These are phyloP conservation scores for Stachybotrys echinatus DNA, from an alignment of 2,329 filamentous ascomycete species.

Conservation along the genomic window DNA sequence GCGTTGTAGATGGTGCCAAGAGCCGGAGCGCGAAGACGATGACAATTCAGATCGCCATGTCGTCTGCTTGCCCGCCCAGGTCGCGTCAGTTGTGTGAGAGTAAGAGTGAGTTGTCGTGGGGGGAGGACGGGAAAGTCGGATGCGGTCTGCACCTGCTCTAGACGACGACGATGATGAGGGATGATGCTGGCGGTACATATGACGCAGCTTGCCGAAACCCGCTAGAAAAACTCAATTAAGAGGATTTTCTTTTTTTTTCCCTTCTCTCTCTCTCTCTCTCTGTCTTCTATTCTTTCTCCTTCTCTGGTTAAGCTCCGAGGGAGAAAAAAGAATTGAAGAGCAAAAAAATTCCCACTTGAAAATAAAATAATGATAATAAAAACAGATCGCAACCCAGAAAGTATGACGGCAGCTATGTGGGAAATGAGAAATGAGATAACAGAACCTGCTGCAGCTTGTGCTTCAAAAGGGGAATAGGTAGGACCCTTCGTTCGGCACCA, in stretches of 20 bases:
- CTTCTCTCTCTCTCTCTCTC: no score
- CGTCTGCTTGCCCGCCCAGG: background rate
- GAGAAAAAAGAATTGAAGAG: background rate
- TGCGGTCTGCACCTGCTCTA: background rate
- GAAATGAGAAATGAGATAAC: background rate
- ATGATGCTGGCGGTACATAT: background rate
- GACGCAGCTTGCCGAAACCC: background rate
- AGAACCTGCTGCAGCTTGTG: no score
- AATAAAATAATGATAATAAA: no score
- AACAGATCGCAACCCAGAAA: background rate
- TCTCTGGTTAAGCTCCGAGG: no score
- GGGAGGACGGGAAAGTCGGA: background rate
- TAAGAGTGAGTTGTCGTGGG: background rate
- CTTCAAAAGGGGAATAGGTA: no score
- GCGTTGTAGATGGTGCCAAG: background rate
- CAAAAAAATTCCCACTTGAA: background rate
- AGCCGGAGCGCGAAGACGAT: background rate
- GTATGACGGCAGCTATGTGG: background rate
- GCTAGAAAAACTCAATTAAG: no score
- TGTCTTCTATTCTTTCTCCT: no score
- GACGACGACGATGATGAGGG: background rate
- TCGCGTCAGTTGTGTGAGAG: background rate
- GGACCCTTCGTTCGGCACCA: no score
- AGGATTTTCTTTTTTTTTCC: no score
- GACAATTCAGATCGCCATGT: background rate